These are phyloP conservation scores for Colletotrichum nymphaeae DNA, from an alignment of 2,329 filamentous ascomycete species.

Conservation along the genomic window DNA sequence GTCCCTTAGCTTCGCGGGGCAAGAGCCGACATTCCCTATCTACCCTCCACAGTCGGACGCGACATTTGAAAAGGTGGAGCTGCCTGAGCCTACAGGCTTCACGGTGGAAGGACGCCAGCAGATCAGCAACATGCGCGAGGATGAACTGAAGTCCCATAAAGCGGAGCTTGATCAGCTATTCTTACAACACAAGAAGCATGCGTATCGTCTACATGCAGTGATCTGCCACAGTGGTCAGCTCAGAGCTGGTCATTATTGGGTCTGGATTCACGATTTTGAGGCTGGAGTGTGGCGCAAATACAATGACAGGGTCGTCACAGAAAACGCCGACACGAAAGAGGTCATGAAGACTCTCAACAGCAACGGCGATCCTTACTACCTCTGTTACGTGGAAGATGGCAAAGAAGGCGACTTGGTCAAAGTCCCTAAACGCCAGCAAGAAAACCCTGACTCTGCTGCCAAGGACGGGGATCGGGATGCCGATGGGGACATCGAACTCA, in stretches of 20 bases:
- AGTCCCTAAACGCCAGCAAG: conserved; percentile 46
- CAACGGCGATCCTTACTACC: conserved; percentile 82
- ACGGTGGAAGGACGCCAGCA: conserved; percentile 9
- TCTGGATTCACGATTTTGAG: conserved; percentile 93
- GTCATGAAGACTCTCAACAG: conserved; percentile 76
- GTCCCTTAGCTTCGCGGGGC: conserved; percentile 27
- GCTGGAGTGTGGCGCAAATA: conserved; percentile 86
- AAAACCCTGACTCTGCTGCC: no score
- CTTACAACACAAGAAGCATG: conserved; percentile 69
- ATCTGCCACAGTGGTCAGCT: conserved; percentile 88
- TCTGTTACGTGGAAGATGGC: conserved; percentile 83
- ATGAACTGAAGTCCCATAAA: conserved; percentile 50
- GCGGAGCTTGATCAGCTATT: conserved; percentile 63
- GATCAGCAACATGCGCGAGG: conserved; percentile 57
- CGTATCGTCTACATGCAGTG: conserved; percentile 89
- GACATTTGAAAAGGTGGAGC: neutral
- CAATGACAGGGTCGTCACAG: conserved; percentile 86
- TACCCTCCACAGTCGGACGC: conserved; percentile 9
- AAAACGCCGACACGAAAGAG: conserved; percentile 71
- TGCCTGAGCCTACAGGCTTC: neutral
- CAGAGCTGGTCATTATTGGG: conserved; percentile 91
- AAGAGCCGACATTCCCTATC: conserved; percentile 14
- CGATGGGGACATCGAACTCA: conserved; percentile 23
- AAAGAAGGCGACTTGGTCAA: conserved; percentile 66
- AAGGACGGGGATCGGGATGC: neutral